These are phyloP conservation scores for Parachaetomium inaequale DNA, from an alignment of 495 filamentous ascomycete genomes.

Conservation along the genomic window DNA sequence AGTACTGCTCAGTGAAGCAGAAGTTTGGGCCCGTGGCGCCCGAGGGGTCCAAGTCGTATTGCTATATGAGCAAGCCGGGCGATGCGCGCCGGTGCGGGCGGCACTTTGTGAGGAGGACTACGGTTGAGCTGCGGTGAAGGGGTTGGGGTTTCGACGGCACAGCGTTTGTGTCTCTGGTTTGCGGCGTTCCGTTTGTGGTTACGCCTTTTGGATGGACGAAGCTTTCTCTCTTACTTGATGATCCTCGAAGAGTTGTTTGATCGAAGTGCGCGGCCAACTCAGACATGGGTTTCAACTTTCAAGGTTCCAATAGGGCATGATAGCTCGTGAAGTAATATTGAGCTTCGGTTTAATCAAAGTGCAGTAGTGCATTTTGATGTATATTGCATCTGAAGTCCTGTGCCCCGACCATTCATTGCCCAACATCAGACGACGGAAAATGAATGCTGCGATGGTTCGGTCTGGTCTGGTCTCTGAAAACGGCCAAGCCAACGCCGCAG, in stretches of 20 bases:
- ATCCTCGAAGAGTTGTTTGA: not conserved
- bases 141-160: not conserved
- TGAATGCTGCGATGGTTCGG: not conserved
- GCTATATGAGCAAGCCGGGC: constrained; percentile 48
- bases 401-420: too few species aligned
- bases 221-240: not conserved
- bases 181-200: not conserved
- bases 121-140: constrained; percentile 26
- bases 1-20: constrained; percentile 50
- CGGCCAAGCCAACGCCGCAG: constrained; percentile 1
- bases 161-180: not conserved
- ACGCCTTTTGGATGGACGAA: not conserved
- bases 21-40: constrained; percentile 46
- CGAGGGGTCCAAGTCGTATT: constrained; percentile 38
- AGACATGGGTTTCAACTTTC: not conserved
- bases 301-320: not conserved
- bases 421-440: not conserved
- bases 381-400: not conserved
- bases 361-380: not conserved
- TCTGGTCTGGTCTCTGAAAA: not conserved
- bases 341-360: not conserved
- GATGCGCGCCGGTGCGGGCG: constrained; percentile 48
- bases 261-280: not conserved
- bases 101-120: constrained; percentile 34
- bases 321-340: not conserved